These are phyloP conservation scores for Guillardia theta DNA, from an alignment of 78 protist genomes.

Conservation along the genomic window DNA sequence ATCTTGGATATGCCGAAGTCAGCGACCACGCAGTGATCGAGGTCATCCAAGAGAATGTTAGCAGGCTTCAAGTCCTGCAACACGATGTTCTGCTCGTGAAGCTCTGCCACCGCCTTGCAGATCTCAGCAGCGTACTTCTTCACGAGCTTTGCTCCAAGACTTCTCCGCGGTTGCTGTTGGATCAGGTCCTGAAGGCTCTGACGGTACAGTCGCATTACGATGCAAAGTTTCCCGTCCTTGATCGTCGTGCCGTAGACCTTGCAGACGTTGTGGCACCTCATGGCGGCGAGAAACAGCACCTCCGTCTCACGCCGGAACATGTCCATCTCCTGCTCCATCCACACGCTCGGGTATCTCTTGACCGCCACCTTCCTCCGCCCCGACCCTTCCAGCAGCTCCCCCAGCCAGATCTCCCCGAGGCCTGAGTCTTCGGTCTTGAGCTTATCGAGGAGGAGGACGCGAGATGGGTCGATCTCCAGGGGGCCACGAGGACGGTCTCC, in stretches of 20 bases:
- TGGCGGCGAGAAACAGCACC: neutral
- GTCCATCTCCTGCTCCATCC: neutral
- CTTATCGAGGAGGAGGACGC: neutral
- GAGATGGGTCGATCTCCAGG: neutral
- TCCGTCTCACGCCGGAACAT: constrained; percentile 17
- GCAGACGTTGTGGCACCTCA: constrained; percentile 21
- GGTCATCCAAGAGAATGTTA: neutral
- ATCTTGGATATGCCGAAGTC: constrained; percentile 16
- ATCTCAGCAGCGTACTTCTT: neutral
- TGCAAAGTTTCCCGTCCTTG: constrained; percentile 14
- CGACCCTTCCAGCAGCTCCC: neutral
- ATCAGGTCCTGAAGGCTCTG: neutral
- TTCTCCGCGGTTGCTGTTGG: neutral
- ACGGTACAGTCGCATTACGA: neutral
- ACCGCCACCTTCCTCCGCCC: neutral
- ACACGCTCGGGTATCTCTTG: neutral
- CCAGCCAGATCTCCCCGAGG: neutral
- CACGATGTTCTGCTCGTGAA: constrained; percentile 9
- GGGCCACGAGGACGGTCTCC: neutral
- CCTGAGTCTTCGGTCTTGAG: neutral
- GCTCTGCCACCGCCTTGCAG: constrained; percentile 23
- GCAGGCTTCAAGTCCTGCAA: neutral
- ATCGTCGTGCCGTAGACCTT: constrained; percentile 17
- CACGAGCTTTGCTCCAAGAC: neutral
- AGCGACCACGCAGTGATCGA: constrained; percentile 9